A percentile compares a stretch with the other conserved stretches of the same genome.
These are phyloP conservation scores for Jimgerdemannia flammicorona DNA, from an alignment of 192 early-diverging fungal genomes.

Conservation along the genomic window DNA sequence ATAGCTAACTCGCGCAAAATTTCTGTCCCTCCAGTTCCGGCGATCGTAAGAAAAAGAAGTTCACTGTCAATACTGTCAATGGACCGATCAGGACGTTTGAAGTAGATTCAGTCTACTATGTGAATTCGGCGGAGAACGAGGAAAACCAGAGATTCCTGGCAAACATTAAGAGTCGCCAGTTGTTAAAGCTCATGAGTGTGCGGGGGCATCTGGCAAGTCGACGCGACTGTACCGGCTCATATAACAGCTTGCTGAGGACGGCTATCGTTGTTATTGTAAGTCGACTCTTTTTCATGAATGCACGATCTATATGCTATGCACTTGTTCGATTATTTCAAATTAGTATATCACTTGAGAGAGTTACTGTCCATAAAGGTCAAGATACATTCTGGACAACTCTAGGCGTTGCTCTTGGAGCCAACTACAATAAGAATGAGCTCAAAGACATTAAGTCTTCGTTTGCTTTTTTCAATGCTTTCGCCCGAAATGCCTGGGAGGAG, in stretches of 20 bases:
- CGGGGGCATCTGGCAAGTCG: not conserved
- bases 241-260: not conserved
- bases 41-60: not conserved
- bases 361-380: conserved; percentile 33
- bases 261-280: not conserved
- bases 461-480: not conserved
- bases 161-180: not conserved
- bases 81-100: not conserved
- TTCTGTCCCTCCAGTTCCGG: not conserved
- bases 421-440: not conserved
- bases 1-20: not conserved
- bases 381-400: conserved; percentile 3
- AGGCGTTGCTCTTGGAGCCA: not conserved
- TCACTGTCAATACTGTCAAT: not conserved
- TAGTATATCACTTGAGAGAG: conserved; percentile 14
- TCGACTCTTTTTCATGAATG: not conserved
- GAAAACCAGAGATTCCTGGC: not conserved
- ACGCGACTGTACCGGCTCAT: not conserved
- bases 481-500: not conserved
- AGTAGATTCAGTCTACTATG: not conserved
- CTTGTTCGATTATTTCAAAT: not conserved
- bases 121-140: not conserved
- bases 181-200: not conserved
- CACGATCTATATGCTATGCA: not conserved
- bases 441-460: not conserved